Conservation (phyloP, 2,329 filamentous ascomycete genomes). For the Ophiocordyceps australis region DNA sequence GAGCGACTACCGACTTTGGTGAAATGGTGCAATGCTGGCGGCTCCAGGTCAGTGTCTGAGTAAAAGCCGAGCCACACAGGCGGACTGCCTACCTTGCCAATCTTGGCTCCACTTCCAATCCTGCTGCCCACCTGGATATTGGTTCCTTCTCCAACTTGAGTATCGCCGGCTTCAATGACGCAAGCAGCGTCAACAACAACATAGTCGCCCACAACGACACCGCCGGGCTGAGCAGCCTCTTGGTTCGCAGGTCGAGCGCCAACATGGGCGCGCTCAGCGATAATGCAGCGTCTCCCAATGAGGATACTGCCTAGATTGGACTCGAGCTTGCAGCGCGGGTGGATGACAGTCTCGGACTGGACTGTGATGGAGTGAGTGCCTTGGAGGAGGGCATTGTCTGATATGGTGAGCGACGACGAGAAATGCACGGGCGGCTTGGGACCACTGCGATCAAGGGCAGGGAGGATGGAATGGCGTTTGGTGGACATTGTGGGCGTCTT, state of each 20-base stretch:
- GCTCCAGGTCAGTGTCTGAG: not conserved
- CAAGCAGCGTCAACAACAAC: conserved; percentile 43
- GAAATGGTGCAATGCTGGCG: conserved; percentile 51
- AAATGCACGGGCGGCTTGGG: conserved; percentile 45
- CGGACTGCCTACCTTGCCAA: conserved; percentile 37
- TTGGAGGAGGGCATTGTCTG: conserved; percentile 41
- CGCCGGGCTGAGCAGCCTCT: conserved; percentile 15
- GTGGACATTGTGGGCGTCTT: too few species aligned
- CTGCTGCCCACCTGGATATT: conserved; percentile 39
- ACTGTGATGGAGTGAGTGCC: conserved; percentile 68
- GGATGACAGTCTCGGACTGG: conserved; percentile 62
- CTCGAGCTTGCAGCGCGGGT: conserved; percentile 67
- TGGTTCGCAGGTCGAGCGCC: conserved; percentile 21
- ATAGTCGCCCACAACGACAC: conserved; percentile 40
- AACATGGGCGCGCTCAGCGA: conserved; percentile 51
- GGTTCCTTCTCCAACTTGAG: conserved; percentile 41
- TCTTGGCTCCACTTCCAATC: conserved; percentile 39
- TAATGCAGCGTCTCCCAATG: conserved; percentile 64
- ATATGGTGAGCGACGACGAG: conserved; percentile 39
- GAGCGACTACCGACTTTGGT: conserved; percentile 37
- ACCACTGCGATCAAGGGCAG: conserved; percentile 29
- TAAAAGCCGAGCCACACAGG: too few species aligned
- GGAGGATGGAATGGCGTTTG: conserved; percentile 38
- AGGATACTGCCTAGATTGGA: conserved; percentile 63
- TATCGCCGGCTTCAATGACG: conserved; percentile 42